Conservation (phyloP, 1,284 basidiomycete genomes). For the Marasmius fiardii region DNA sequence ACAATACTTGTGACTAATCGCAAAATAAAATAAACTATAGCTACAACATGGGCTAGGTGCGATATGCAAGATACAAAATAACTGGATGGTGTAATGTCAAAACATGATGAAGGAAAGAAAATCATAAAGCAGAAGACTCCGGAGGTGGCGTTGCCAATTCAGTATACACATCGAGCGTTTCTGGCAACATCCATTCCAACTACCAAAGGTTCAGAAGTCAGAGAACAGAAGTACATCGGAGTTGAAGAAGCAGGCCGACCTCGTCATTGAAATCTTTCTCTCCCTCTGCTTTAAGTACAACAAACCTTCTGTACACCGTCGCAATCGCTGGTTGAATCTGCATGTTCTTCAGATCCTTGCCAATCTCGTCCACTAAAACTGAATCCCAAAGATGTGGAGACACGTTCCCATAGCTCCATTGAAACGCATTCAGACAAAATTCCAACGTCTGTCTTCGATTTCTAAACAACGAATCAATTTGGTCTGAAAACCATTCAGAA, state of each 20-base stretch:
- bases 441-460: conserved; percentile 35
- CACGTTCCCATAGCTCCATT: conserved; percentile 30
- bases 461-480: conserved; percentile 1
- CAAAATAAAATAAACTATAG: no score
- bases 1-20: no score
- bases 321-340: conserved; percentile 57
- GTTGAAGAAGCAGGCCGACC: not conserved
- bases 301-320: conserved; percentile 56
- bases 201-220: not conserved
- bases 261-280: conserved; percentile 10
- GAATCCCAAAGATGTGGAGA: conserved; percentile 24
- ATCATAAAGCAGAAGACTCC: no score
- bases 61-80: no score
- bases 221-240: not conserved
- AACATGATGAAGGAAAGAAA: no score
- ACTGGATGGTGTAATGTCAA: no score
- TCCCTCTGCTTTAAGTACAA: conserved; percentile 42
- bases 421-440: conserved; percentile 38
- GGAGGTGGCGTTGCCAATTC: no score
- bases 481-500: not conserved
- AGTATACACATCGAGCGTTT: not conserved
- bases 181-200: not conserved
- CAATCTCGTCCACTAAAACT: conserved; percentile 39
- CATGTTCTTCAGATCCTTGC: conserved; percentile 40
- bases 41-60: no score